Conservation (phyloP, 805 yeast species). For the Starmerella sp. region DNA sequence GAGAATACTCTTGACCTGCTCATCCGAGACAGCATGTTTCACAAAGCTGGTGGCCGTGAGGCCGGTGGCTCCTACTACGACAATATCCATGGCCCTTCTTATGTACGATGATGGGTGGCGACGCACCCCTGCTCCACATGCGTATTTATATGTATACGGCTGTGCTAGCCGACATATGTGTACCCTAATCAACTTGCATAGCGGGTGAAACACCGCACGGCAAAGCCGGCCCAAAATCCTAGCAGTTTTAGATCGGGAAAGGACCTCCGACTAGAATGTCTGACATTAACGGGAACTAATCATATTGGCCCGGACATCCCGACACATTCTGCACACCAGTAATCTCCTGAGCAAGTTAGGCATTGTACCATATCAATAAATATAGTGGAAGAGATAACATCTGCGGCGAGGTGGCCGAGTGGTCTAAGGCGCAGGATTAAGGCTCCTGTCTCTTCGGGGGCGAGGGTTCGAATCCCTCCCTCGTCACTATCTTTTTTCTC, state of each 20-base stretch:
- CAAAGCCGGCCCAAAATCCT: neutral
- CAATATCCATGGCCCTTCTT: neutral
- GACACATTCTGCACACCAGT: no score
- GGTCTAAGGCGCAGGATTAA: constrained; percentile 29
- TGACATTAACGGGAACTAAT: no score
- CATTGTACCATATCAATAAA: no score
- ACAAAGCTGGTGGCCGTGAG: constrained; percentile 55
- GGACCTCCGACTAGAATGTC: no score
- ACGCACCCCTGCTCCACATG: neutral
- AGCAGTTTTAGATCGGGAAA: no score
- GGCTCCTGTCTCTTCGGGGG: constrained; percentile 29
- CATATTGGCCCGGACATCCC: no score
- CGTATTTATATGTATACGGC: neutral
- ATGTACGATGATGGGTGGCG: neutral
- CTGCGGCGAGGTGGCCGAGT: constrained; percentile 27
- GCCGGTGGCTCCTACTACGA: constrained; percentile 63
- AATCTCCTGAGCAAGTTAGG: no score
- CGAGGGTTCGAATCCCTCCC: constrained; percentile 29
- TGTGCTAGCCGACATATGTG: neutral
- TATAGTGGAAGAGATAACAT: neutral
- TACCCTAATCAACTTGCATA: neutral
- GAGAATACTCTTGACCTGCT: constrained; percentile 36
- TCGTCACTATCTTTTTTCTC: constrained; percentile 23
- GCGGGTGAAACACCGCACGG: neutral
- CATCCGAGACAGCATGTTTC: constrained; percentile 33